phyloP scores from a whole-genome alignment of 169 alveolate species.

The Cryptosporidium andersoni region DNA sequence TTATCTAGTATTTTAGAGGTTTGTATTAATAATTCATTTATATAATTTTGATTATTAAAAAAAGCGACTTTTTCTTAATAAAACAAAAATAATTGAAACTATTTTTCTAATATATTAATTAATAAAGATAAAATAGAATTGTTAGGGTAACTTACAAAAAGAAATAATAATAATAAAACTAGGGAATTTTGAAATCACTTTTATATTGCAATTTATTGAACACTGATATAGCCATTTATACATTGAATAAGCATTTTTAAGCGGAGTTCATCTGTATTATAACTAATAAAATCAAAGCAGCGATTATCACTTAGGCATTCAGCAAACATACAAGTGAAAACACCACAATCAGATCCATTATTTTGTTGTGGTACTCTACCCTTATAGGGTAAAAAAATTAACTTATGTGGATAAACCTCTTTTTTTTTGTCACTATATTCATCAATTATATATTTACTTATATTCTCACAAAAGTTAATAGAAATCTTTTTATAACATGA shows the following conservation, averaged over 20 bases:
- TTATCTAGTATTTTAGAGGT: no score
- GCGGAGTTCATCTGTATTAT: slow-evolving; percentile 15
- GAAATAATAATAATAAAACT: no score
- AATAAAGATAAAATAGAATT: no score
- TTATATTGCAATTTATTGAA: no score
- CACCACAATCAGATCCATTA: slow-evolving; percentile 89
- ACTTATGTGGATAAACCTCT: slow-evolving; percentile 2
- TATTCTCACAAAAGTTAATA: slow-evolving; percentile 29
- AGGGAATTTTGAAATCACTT: no score
- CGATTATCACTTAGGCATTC: slow-evolving; percentile 82
- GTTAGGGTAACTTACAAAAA: no score
- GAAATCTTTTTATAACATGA: slow-evolving; percentile 59
- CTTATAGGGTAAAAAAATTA: slow-evolving; percentile 6
- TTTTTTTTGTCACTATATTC: slow-evolving; percentile 79
- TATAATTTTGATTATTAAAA: no score
- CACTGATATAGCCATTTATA: slow-evolving; percentile 3
- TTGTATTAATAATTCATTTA: no score
- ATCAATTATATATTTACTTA: slow-evolving; percentile 78
- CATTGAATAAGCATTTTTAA: slow-evolving; percentile 41
- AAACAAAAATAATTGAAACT: no score
- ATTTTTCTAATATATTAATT: no score
- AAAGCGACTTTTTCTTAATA: no score
- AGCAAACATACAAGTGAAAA: slow-evolving; percentile 87
- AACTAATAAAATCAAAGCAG: slow-evolving; percentile 79
- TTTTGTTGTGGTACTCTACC: slow-evolving; percentile 81